Evolutionary conservation across 768 basidiomycete genomes (phyloP), one percentile per base, ranked within the genome.

Genomic region (Termitomyces sp.): DNA sequence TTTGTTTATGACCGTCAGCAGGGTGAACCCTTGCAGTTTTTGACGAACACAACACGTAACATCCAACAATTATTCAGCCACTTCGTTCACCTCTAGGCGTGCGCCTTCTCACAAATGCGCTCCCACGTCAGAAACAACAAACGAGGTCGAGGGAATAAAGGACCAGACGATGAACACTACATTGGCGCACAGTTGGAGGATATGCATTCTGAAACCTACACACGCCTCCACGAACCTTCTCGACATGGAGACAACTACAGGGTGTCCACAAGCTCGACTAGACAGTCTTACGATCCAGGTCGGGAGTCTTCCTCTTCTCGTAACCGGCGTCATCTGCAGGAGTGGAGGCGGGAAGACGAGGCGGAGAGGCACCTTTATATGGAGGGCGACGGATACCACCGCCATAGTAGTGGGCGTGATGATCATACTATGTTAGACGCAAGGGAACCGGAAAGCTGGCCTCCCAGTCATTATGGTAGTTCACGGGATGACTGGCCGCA

Each of bases 221-320:
- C 82, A 62, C 80, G 79, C 68, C 69, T 75, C 57, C 76, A 74
- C 62, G 76, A 76, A 62, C 71, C 74, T 63, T 73, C 74, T 63
- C 77, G 75, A 62, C 78, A 75, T 60, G 73, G 78, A 44, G 81
- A 85, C 63, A 74, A 68, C 59, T 77, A 77, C 69, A 78, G 76
- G 69, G 63, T 78, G 16, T 68, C 81, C 37, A 73, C 79, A 41
- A 71, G 73, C 17, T 73, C 80, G 45, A 71, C 67, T 62, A 76
- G 78, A 47, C 17, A 11, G 59, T 65, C 74, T 19, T 82, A 79
- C 64, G 77, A 77, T 59, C 69, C 72, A 60, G 80, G 68, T 66
- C 77, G 82, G 64, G 85, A 85, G 52, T 71, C 76, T 11, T 73
- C 80, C 53, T 73, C 81, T 17, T 82, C 84, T 62, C 78, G 82